Percentiles rank a stretch among this genome's conserved stretches.
Conservation (phyloP, 352 stramenopile species). For the Globisporangium ultimum region DNA sequence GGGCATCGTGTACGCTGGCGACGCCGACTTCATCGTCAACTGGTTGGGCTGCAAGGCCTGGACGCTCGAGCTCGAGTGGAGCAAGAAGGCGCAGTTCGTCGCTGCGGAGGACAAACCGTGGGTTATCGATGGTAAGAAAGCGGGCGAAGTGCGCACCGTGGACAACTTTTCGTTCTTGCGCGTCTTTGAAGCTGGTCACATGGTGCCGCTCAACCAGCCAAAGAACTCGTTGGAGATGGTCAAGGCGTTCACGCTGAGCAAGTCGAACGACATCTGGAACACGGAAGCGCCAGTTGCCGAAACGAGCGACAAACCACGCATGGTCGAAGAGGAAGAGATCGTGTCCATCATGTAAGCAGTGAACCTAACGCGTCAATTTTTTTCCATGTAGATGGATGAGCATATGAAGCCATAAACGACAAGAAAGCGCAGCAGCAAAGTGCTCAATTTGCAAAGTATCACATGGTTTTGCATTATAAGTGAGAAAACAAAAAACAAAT, state of each 20-base stretch:
- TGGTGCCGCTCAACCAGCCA: constrained; percentile 95
- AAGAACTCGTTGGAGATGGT: constrained; percentile 94
- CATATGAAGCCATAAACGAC: constrained; percentile 6
- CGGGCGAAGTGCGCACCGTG: constrained; percentile 55
- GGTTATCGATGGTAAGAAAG: constrained; percentile 56
- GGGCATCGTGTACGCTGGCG: constrained; percentile 95
- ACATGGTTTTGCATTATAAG: too few relatives aligned
- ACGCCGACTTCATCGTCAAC: constrained; percentile 98
- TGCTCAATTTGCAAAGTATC: neutral
- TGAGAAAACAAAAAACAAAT: neutral
- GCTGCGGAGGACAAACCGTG: constrained; percentile 55
- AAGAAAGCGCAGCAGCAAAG: constrained; percentile 17
- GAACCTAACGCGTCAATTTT: too few relatives aligned
- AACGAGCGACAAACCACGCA: neutral
- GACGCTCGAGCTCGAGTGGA: constrained; percentile 94
- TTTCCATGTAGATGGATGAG: neutral
- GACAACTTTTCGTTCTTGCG: constrained; percentile 92
- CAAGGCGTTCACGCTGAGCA: constrained; percentile 79
- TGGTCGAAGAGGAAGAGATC: constrained; percentile 12
- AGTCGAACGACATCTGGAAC: constrained; percentile 23
- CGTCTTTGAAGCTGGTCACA: constrained; percentile 95
- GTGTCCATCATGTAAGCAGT: constrained; percentile 14
- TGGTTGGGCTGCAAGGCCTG: constrained; percentile 96
- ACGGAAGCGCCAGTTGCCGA: constrained; percentile 9
- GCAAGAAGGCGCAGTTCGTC: constrained; percentile 53